Evolutionary conservation across 768 basidiomycete genomes (phyloP).

Genomic region (Lepiota subincarnata): DNA sequence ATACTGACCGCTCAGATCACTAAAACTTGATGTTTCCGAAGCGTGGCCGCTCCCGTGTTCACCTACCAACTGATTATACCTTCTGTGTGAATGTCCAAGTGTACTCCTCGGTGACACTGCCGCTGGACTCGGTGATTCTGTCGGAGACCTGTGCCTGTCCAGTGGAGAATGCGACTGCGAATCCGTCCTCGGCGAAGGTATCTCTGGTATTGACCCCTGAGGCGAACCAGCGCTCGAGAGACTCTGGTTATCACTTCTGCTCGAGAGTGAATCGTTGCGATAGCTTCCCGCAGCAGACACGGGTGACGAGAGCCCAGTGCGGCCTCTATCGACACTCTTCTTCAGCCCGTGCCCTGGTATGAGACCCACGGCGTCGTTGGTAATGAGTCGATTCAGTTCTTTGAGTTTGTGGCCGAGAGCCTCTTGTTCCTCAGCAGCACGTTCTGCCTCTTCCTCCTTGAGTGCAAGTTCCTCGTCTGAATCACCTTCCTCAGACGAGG

Average conservation of each 20-base stretch:
- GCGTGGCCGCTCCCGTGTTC: conserved; percentile 62
- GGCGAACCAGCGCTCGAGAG: conserved; percentile 72
- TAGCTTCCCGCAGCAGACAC: conserved; percentile 30
- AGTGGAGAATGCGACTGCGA: conserved; percentile 51
- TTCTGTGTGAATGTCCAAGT: conserved; percentile 44
- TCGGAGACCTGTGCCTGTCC: conserved; percentile 45
- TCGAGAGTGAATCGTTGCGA: conserved; percentile 39
- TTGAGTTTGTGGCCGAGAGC: conserved; percentile 62
- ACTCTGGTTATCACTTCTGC: conserved; percentile 61
- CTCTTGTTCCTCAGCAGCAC: conserved; percentile 64
- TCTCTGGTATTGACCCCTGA: conserved; percentile 76
- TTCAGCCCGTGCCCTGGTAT: conserved; percentile 40
- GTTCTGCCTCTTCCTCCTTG: conserved; percentile 68
- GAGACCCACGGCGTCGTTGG: conserved; percentile 67
- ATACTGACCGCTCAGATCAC: conserved; percentile 75
- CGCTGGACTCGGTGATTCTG: conserved; percentile 62
- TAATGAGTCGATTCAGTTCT: conserved; percentile 69
- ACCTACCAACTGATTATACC: conserved; percentile 44
- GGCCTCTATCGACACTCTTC: conserved; percentile 39
- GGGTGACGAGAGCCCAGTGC: conserved; percentile 31
- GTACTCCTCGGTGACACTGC: conserved; percentile 52
- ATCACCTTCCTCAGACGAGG: conserved; percentile 48
- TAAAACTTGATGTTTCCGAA: conserved; percentile 79
- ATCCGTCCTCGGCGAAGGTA: conserved; percentile 66
- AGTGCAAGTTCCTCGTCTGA: conserved; percentile 53